Base-by-base conservation (phyloP, 306 rosid genomes). In the Quercus glauca region DNA sequence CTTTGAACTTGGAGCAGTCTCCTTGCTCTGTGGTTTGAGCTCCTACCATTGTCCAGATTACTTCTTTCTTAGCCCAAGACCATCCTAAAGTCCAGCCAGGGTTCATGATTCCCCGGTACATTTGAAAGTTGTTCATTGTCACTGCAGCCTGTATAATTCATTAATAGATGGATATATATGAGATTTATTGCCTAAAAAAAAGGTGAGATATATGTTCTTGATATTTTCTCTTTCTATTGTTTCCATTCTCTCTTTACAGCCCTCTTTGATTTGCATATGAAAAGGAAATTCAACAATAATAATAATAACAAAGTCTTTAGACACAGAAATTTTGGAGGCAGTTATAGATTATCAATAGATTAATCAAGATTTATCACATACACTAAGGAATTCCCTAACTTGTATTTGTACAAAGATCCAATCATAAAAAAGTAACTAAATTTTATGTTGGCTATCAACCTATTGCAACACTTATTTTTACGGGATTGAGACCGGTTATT, bases 21-120 rank as follows among this genome's bases (percentile, higher is more conserved):
- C 97, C 97, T 90, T 92, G 98, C 78, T 89, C 91, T 77, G 92
- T 89, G 8, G 97, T 88, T 78, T 94, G 92, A 55, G 96, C 96
- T 73, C 97, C 98, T 77, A 88, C 76, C 90, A 89, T 74, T 4
- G 89, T 71, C 97, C 89, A 85, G 7, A 93, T 91, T 8, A 93
- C 81, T 79, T 93, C 97, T 49, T 87, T 90, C 73, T 91, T 93
- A 12, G 92, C 91, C 97, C 98, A 93, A 57, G 86, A 78, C 97
- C 98, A 93, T 19, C 91, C 92, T 43, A 91, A 11, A 35, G 85
- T 83, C 98, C 97, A 93, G 13, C 98, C 95, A 0, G 98, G 97
- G 72, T 49, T 87, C 82, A 73, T 79, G 17, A 93, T 90, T 41
- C 88, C 89, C 41, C 98, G 89, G 69, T 86, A 91, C 63, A 81